These are phyloP conservation scores for Podila horticola DNA, from an alignment of 192 early-diverging fungal genomes.

Conservation along the genomic window DNA sequence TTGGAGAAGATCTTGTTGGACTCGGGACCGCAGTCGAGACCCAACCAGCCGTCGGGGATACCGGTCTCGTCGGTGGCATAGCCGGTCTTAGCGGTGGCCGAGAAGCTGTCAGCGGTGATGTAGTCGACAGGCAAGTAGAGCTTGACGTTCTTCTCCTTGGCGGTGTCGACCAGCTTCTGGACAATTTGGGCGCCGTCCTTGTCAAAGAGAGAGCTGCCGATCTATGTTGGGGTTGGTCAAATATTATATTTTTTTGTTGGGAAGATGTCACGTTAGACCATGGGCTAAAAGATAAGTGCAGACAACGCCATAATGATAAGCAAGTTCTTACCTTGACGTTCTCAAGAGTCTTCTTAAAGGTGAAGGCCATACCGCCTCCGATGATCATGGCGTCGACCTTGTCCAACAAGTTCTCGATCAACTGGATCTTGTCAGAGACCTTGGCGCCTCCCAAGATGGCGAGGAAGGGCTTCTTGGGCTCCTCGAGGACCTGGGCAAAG, in stretches of 20 bases:
- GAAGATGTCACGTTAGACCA: neutral
- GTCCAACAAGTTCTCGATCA: slow-evolving; percentile 97
- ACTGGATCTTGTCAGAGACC: slow-evolving; percentile 98
- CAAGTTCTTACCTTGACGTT: slow-evolving; percentile 70
- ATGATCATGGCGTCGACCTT: slow-evolving; percentile 91
- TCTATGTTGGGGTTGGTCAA: slow-evolving; percentile 54
- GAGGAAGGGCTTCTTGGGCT: slow-evolving; percentile 92
- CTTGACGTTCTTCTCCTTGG: slow-evolving; percentile 89
- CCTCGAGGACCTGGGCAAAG: slow-evolving; percentile 97
- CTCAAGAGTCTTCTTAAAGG: slow-evolving; percentile 93
- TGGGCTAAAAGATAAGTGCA: neutral
- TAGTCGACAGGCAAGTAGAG: slow-evolving; percentile 93
- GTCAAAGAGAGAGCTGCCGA: slow-evolving; percentile 95
- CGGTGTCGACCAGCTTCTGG: slow-evolving; percentile 83
- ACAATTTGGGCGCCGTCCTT: slow-evolving; percentile 88
- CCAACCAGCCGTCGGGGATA: slow-evolving; percentile 91
- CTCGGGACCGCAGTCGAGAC: slow-evolving; percentile 90
- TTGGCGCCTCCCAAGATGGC: slow-evolving; percentile 98
- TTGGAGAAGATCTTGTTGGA: slow-evolving; percentile 77
- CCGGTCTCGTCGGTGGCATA: slow-evolving; percentile 89
- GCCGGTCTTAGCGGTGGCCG: slow-evolving; percentile 82
- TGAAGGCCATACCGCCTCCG: slow-evolving; percentile 97
- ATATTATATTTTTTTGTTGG: neutral
- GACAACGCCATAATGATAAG: neutral
- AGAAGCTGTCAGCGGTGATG: slow-evolving; percentile 89